Evolutionary conservation across 1,139 yeast species (phyloP), one percentile per base, ranked within the genome.

Genomic region (Candida frijolesensis): DNA sequence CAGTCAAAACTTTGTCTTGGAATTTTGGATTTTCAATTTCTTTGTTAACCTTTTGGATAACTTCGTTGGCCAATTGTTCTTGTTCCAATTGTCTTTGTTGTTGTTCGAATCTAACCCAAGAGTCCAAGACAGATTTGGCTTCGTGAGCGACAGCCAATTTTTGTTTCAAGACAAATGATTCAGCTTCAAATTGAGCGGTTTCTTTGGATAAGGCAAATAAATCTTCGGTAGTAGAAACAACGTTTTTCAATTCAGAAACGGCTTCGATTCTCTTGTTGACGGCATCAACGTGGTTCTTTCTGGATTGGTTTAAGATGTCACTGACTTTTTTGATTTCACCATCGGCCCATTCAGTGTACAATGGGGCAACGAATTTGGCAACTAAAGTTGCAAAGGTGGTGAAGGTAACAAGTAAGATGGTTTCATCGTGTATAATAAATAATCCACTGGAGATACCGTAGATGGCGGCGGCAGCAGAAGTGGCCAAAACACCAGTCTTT

Each of bases 61-160:
- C 96, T 53, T 92, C 71, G 70, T 87, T 79, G 65, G 96, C 85
- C 67, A 94, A 84, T 75, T 90, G 96, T 72, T 85, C 84, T 82
- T 94, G 99, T 81, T 94, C 97, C 68, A 87, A 78, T 82, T 90
- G 96, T 80, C 98, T 94, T 65, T 92, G 95, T 70, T 90, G 92
- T 62, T 90, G 87, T 81, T 94, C 99, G 75, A 89, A 90, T 85
- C 98, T 90, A 64, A 91, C 98, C 99, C 99, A 94, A 35, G 98
- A 90, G 77, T 94, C 99, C 70, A 94, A 85, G 55, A 94, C 96
- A 53, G 96, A 77, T 80, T 88, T 91, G 67, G 98, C 98, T 80
- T 91, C 97, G 55, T 78, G 64, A 55, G 96, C 94, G 63, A 90
- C 83, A 58, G 87, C 94, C 60, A 89, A 90, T 70, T 85, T 76